A percentile compares a stretch with the other conserved stretches of the same genome.
These are phyloP conservation scores for Arachis stenosperma DNA, from an alignment of 306 rosid species.

Conservation along the genomic window DNA sequence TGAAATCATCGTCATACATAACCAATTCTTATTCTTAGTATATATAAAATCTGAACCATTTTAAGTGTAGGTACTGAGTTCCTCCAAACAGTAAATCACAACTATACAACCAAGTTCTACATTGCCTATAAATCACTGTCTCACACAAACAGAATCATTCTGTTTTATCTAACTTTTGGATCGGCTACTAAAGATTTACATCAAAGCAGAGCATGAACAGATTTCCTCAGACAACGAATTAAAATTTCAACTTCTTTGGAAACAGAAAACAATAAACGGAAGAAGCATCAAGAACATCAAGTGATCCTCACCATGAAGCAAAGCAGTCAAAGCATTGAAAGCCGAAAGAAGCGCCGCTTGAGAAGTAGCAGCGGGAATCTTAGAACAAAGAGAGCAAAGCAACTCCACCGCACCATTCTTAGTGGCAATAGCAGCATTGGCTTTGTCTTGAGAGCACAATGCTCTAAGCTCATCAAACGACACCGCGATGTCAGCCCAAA, in stretches of 20 bases:
- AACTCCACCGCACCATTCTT: conserved; percentile 73
- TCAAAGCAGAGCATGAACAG: no score
- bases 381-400: conserved; percentile 63
- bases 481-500: conserved; percentile 37
- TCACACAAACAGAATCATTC: neutral
- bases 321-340: conserved; percentile 53
- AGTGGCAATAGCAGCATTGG: conserved; percentile 67
- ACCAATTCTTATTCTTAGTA: neutral
- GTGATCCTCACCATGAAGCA: conserved; percentile 68
- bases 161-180: neutral
- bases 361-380: conserved; percentile 35
- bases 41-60: neutral
- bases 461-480: conserved; percentile 51
- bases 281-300: no score
- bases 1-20: neutral
- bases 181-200: neutral
- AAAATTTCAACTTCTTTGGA: no score
- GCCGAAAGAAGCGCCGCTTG: conserved; percentile 46
- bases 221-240: no score
- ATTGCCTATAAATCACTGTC: neutral
- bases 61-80: neutral
- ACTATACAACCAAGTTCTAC: neutral
- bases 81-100: neutral
- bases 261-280: no score
- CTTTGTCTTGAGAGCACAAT: conserved; percentile 52